Evolutionary conservation across 2,329 filamentous ascomycete species (phyloP).

Genomic region (Calonectria pseudoturangicola): DNA sequence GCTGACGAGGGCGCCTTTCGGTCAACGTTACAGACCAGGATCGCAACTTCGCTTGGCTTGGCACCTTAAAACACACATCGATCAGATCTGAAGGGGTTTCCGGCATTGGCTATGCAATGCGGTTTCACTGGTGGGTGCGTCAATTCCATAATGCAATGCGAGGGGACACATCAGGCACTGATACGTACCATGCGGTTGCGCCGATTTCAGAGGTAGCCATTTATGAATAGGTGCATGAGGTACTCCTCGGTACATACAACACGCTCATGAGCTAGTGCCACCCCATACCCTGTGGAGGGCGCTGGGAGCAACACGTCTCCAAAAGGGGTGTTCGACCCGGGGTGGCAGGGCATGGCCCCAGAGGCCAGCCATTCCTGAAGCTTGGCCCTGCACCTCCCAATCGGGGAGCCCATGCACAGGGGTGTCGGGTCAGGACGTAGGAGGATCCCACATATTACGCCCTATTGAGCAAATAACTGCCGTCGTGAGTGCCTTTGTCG

Average conservation of each 20-base stretch:
- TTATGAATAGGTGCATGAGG: constrained; percentile 22
- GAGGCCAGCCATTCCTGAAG: constrained; percentile 33
- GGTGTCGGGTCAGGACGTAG: constrained; percentile 39
- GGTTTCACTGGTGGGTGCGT: constrained; percentile 7
- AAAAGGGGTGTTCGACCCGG: constrained; percentile 38
- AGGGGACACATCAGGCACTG: constrained; percentile 17
- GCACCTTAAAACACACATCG: constrained; percentile 21
- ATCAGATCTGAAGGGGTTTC: constrained; percentile 21
- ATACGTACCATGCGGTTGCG: constrained; percentile 30
- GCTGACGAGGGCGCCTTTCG: background rate
- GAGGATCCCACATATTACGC: constrained; percentile 34
- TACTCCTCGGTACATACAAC: constrained; percentile 5
- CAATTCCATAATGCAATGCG: constrained; percentile 5
- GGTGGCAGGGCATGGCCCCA: constrained; percentile 20
- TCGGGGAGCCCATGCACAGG: constrained; percentile 35
- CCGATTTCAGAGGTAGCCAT: constrained; percentile 29
- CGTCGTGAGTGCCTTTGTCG: background rate
- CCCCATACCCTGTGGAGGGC: constrained; percentile 16
- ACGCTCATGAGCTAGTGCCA: constrained; percentile 28
- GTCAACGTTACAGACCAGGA: constrained; percentile 22
- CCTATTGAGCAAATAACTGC: constrained; percentile 22
- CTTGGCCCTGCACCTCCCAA: constrained; percentile 36
- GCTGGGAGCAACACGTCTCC: constrained; percentile 39
- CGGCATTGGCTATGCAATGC: constrained; percentile 14
- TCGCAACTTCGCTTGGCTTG: constrained; percentile 23